A percentile compares a stretch with the other conserved stretches of the same genome.
Evolutionary conservation across 2,329 filamentous ascomycete genomes (phyloP).

Genomic region (Fusarium piperis): DNA sequence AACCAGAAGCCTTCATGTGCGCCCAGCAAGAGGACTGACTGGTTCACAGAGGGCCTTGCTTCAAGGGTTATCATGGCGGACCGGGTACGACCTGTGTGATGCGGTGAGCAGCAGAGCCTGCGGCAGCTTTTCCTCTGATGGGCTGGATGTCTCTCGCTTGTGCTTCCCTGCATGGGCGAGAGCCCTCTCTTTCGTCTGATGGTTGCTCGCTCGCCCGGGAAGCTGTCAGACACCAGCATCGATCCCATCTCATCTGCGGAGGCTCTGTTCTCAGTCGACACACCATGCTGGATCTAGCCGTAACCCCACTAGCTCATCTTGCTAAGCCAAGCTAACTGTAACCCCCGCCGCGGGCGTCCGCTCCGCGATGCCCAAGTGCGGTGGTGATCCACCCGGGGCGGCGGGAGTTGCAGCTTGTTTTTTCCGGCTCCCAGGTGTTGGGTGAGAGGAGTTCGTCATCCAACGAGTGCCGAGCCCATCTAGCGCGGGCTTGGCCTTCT

Average conservation of each 20-base stretch:
- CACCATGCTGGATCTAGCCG: neutral
- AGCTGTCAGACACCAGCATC: conserved; percentile 6
- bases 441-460: neutral
- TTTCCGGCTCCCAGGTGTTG: conserved; percentile 18
- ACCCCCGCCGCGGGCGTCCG: conserved; percentile 13
- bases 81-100: conserved; percentile 26
- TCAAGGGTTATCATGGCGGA: conserved; percentile 6
- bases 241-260: conserved; percentile 23
- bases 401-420: conserved; percentile 13
- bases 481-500: conserved; percentile 5
- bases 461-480: neutral
- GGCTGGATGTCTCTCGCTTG: conserved; percentile 24
- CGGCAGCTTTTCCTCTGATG: neutral
- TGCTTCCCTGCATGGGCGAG: conserved; percentile 20
- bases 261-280: conserved; percentile 33
- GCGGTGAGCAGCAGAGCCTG: conserved; percentile 20
- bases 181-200: neutral
- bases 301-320: neutral
- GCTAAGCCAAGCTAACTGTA: neutral
- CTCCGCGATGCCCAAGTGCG: conserved; percentile 19
- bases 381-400: conserved; percentile 16
- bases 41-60: neutral
- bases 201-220: neutral
- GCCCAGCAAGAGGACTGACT: conserved; percentile 5
- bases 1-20: conserved; percentile 24